Conservation (phyloP, 163 green algal species). For the Scenedesmus sp. region DNA sequence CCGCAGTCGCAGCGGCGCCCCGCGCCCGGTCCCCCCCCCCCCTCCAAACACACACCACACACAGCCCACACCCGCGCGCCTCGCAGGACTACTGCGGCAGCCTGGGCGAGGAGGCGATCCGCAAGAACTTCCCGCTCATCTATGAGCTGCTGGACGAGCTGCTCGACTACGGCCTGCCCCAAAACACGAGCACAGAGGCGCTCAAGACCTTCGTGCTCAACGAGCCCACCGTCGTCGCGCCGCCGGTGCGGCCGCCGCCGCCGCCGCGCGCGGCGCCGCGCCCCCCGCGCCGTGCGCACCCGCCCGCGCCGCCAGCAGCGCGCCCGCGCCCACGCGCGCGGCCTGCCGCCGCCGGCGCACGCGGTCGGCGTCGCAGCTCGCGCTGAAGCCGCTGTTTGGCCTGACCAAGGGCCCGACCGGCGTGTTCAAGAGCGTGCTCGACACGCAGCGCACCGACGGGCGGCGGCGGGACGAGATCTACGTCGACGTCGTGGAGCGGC, state of each 20-base stretch:
- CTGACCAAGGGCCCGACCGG: slow-evolving; percentile 73
- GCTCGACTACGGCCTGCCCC: slow-evolving; percentile 90
- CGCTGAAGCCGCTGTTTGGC: slow-evolving; percentile 35
- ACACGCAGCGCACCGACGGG: slow-evolving; percentile 78
- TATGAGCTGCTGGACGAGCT: slow-evolving; percentile 98
- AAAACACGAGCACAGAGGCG: slow-evolving; percentile 89
- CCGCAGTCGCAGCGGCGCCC: too few species aligned
- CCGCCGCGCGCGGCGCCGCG: too few species aligned
- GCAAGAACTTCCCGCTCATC: slow-evolving; percentile 96
- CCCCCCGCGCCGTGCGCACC: neutral
- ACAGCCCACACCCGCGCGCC: too few species aligned
- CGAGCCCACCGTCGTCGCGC: slow-evolving; percentile 79
- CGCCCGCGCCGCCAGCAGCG: too few species aligned
- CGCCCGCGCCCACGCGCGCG: too few species aligned
- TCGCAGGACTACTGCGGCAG: slow-evolving; percentile 91
- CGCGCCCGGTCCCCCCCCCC: too few species aligned
- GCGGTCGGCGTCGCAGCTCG: slow-evolving; percentile 9
- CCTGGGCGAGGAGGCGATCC: slow-evolving; percentile 91
- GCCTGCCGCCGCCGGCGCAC: neutral
- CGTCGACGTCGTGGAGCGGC: slow-evolving; percentile 83
- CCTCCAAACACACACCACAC: too few species aligned
- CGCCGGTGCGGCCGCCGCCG: slow-evolving; percentile 23
- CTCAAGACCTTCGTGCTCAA: slow-evolving; percentile 96
- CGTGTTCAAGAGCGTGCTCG: slow-evolving; percentile 91
- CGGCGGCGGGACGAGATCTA: slow-evolving; percentile 71